Conservation (phyloP, 108 stramenopile species). For the Skeletonema marinoi region DNA sequence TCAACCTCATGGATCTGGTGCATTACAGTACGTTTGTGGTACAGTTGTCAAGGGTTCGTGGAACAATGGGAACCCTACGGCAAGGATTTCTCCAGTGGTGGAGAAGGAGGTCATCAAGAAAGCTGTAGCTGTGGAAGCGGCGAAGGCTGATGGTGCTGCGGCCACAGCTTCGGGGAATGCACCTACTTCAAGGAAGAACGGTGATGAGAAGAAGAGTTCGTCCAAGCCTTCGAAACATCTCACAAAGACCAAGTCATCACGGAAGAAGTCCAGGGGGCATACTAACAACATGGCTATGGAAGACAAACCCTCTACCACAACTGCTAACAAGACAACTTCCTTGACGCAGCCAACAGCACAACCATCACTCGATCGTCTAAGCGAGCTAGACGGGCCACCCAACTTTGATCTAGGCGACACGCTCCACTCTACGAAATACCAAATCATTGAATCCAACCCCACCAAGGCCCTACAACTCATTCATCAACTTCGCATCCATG, state of each 20-base stretch:
- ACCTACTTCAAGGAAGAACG: not conserved
- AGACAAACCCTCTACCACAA: not conserved
- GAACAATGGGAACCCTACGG: slow-evolving; percentile 1
- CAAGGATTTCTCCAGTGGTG: not conserved
- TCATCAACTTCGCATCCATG: slow-evolving; percentile 1
- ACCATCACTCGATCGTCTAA: not conserved
- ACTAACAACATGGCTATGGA: too few relatives aligned
- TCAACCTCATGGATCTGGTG: slow-evolving; percentile 20
- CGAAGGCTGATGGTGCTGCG: not conserved
- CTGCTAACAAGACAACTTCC: not conserved
- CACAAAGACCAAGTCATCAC: not conserved
- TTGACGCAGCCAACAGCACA: not conserved
- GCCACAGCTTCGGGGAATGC: not conserved
- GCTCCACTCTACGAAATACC: not conserved
- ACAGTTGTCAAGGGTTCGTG: not conserved
- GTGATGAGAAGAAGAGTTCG: not conserved
- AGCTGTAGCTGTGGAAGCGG: too few relatives aligned
- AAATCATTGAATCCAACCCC: not conserved
- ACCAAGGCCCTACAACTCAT: not conserved
- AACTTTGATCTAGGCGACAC: not conserved
- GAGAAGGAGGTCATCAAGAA: not conserved
- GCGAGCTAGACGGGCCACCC: not conserved
- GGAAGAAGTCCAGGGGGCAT: not conserved
- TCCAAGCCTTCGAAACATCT: not conserved
- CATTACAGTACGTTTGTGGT: slow-evolving; percentile 1